Base-by-base conservation (phyloP, 768 basidiomycete species). In the Trametes gibbosa region DNA sequence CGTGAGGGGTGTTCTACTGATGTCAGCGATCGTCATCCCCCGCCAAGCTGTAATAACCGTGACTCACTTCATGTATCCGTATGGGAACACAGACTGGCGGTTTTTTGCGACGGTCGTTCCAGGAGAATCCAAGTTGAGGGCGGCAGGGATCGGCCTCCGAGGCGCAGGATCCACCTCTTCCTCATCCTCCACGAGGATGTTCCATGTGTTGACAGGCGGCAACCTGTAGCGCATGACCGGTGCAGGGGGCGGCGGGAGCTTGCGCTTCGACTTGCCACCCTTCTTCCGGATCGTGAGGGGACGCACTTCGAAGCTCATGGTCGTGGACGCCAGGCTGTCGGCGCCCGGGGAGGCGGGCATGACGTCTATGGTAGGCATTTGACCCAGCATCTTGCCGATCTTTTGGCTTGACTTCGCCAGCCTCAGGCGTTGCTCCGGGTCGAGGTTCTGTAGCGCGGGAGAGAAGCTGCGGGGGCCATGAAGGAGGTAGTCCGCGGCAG, bases 381-480 rank as follows among this genome's bases (percentile, higher is more conserved):
- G 52, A 6, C 61, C 61, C 14, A 63, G 50, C 32, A 65, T 21
- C 41, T 57, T 45, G 24, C 52, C 59, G 45, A 63, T 46, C 53
- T 65, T 65, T 56, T 61, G 58, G 50, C 61, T 58, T 2, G 64
- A 60, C 56, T 56, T 63, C 16, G 56, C 53, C 23, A 63, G 50
- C 13, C 58, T 52, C 25, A 46, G 39, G 39, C 61, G 58, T 49
- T 62, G 58, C 59, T 60, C 55, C 29, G 58, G 55, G 37, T 59
- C 61, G 50, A 65, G 60, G 50, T 48, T 59, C 46, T 58, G 50
- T n/a, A 60, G 50, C 3, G 46, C 49, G 4, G 59, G 64, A 34
- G 56, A 57, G 23, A 51, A 42, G 43, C 13, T 42, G 39, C 52
- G 56, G 32, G 54, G 43, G 45, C 56, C 59, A 45, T 56, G 61